Percentiles rank a stretch among this genome's conserved stretches.
Evolutionary conservation across 305 asterid genomes (phyloP).

Genomic region (Solanum hybrid): DNA sequence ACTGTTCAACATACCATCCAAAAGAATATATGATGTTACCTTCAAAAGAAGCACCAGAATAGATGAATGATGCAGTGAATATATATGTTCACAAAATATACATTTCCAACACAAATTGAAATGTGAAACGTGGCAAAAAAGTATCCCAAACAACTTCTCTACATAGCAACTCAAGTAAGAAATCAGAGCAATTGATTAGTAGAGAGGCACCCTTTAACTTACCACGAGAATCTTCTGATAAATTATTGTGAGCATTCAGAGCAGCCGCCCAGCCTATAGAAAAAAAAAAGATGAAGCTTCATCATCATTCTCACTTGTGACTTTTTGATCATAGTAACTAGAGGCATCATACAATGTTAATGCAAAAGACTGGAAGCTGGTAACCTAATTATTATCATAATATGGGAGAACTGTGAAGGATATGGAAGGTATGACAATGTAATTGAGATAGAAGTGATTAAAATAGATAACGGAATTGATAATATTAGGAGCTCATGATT

Average conservation of each 20-base stretch:
- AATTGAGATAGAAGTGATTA: background rate
- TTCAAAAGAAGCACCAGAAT: background rate
- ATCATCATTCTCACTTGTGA: background rate
- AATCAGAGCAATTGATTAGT: background rate
- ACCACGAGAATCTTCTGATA: slow-evolving; percentile 60
- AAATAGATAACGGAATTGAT: background rate
- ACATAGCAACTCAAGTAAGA: background rate
- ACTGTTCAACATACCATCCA: background rate
- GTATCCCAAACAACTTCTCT: background rate
- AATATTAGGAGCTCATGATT: slow-evolving; percentile 6
- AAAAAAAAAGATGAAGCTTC: background rate
- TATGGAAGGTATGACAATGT: background rate
- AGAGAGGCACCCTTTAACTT: slow-evolving; percentile 14
- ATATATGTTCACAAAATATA: background rate
- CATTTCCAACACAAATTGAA: background rate
- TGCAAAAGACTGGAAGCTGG: background rate
- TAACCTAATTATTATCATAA: background rate
- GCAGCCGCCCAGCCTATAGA: slow-evolving; percentile 57
- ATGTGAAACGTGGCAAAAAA: background rate
- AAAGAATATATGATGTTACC: background rate
- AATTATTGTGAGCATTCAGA: slow-evolving; percentile 39
- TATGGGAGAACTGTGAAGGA: background rate
- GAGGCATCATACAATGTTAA: background rate
- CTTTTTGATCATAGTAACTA: background rate
- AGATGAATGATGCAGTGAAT: background rate